A percentile compares a stretch with the other conserved stretches of the same genome.
These are phyloP conservation scores for Glebionis coronaria DNA, from an alignment of 129 eudicot species.

Conservation along the genomic window DNA sequence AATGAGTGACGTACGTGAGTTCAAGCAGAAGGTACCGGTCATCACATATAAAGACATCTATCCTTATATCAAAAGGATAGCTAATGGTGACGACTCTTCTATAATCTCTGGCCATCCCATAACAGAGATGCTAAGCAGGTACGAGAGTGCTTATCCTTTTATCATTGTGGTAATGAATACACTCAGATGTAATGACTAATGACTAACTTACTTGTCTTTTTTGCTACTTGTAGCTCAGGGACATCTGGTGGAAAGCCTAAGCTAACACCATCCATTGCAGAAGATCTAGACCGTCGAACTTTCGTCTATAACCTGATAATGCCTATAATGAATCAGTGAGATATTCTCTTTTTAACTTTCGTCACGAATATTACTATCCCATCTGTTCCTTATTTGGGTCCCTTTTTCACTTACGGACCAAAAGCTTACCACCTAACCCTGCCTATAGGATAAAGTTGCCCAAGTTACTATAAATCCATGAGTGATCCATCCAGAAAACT, in stretches of 20 bases:
- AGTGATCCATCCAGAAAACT: too few relatives aligned
- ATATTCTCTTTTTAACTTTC: conserved; percentile 11
- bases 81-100: conserved; percentile 76
- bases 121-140: conserved; percentile 91
- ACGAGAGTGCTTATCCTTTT: too few relatives aligned
- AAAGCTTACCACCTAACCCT: background rate
- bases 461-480: too few relatives aligned
- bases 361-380: background rate
- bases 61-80: conserved; percentile 73
- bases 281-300: conserved; percentile 87
- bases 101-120: conserved; percentile 69
- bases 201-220: background rate
- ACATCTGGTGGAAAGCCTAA: conserved; percentile 94
- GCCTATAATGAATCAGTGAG: conserved; percentile 81
- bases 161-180: background rate
- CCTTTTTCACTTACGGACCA: conserved; percentile 9
- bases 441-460: too few relatives aligned
- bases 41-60: conserved; percentile 57
- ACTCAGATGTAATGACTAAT: conserved; percentile 1
- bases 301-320: conserved; percentile 74
- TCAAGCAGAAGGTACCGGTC: conserved; percentile 56
- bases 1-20: conserved; percentile 44
- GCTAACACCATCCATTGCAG: conserved; percentile 85
- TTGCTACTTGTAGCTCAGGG: conserved; percentile 70
- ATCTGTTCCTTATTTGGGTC: background rate